Evolutionary conservation across 2,329 filamentous ascomycete species (phyloP), one percentile per base, ranked within the genome.

Genomic region (Alternaria tenuissima): DNA sequence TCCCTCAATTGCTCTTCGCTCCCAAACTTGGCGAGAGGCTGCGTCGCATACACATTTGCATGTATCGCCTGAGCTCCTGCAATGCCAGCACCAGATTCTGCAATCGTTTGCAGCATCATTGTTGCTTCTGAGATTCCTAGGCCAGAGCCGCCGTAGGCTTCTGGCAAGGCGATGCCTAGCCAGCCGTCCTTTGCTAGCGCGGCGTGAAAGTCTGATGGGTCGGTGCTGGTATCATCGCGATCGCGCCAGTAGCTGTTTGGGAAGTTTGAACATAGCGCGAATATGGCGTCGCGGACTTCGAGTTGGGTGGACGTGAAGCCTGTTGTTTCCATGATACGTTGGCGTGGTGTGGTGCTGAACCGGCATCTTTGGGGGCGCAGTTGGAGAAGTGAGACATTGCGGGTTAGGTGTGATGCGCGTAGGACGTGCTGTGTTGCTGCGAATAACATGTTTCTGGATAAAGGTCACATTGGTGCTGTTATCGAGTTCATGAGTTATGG

Each of bases 61-160:
- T 87, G 85, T 22, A 87, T 85, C 1, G 83, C 81, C 62, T 87
- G 85, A 0, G 85, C 86, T 1, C 85, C 85, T 16, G 91, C 91
- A 83, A 95, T 93, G 4, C 92, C 92, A 4, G 92, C 92, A 0
- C 92, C 92, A 2, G 87, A 89, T 79, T 93, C 90, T 0, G 89
- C 82, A 57, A 94, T 91, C 2, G 91, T 91, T 70, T 96, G 92
- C 83, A 95, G 86, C 91, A 95, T 94, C 86, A 94, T 91, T 0
- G 89, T 92, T 1, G 92, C 92, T 74, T 95, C 92, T 0, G 90
- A 89, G 36, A 96, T 93, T 8, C 88, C 91, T 8, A 96, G 79
- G 0, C 90, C 91, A 1, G 90, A 85, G 0, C 92, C 92, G 3
- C 92, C 92, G 0, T 93, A 84, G 0, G 86, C 82, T 73, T 93